A percentile compares a stretch with the other conserved stretches of the same genome.
These are phyloP conservation scores for Gelatoporia subvermispora DNA, from an alignment of 768 basidiomycete species.

Conservation along the genomic window DNA sequence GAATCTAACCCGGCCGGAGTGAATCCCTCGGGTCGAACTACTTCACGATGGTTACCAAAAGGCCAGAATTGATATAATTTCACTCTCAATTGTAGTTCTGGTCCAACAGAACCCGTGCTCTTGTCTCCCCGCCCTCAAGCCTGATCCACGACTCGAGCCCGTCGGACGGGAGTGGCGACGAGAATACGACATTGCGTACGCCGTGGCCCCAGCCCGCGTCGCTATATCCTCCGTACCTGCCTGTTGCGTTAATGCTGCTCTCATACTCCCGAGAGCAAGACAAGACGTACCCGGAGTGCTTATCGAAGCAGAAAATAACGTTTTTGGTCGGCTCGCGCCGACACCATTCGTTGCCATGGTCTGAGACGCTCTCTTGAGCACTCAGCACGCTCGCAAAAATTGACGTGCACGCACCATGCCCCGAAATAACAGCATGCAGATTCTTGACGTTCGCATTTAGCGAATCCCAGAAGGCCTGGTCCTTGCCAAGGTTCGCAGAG, in stretches of 20 bases:
- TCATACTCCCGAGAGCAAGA: neutral
- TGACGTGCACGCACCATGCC: slow-evolving; percentile 65
- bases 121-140: too few species aligned
- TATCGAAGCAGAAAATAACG: slow-evolving; percentile 71
- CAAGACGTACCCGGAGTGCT: slow-evolving; percentile 60
- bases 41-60: too few species aligned
- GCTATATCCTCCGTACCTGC: slow-evolving; percentile 56
- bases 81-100: slow-evolving; percentile 35
- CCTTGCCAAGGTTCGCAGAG: slow-evolving; percentile 36
- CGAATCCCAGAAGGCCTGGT: slow-evolving; percentile 58
- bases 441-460: slow-evolving; percentile 57
- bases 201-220: slow-evolving; percentile 55
- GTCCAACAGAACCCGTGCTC: slow-evolving; percentile 50
- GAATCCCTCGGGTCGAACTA: too few species aligned
- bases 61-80: too few species aligned
- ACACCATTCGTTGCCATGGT: slow-evolving; percentile 81
- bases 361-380: slow-evolving; percentile 26
- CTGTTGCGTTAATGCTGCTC: neutral
- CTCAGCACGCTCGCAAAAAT: too few species aligned
- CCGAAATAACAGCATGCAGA: slow-evolving; percentile 62
- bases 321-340: slow-evolving; percentile 56
- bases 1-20: too few species aligned
- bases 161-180: slow-evolving; percentile 38
- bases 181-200: slow-evolving; percentile 58
- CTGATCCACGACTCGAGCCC: slow-evolving; percentile 62